Conservation (phyloP, 164 flowering plant species). For the Aristolochia californica region DNA sequence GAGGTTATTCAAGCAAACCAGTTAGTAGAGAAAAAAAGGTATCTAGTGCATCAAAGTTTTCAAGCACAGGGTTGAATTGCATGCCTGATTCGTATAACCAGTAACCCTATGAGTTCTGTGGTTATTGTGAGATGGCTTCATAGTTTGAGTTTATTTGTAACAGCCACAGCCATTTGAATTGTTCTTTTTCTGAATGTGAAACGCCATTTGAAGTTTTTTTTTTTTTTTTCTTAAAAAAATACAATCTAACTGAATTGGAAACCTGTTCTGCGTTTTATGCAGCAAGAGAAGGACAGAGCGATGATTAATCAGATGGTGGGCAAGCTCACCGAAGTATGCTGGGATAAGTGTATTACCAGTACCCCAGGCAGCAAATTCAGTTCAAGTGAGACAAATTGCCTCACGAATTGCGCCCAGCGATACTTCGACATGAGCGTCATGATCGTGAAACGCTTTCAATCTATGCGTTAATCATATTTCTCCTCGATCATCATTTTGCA, state of each 20-base stretch:
- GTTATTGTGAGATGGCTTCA: no score
- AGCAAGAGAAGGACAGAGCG: constrained; percentile 77
- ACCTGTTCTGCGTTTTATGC: constrained; percentile 10
- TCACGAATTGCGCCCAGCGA: constrained; percentile 77
- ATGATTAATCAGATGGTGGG: constrained; percentile 73
- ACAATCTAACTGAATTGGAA: background rate
- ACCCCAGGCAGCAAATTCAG: constrained; percentile 92
- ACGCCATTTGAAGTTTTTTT: background rate
- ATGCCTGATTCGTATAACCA: no score
- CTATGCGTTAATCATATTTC: constrained; percentile 26
- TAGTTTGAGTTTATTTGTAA: no score
- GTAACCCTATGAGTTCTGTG: no score
- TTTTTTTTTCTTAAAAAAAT: no score
- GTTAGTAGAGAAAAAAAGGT: no score
- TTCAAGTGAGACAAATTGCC: constrained; percentile 68
- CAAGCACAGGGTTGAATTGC: no score
- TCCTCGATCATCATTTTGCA: background rate
- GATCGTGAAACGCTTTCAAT: constrained; percentile 62
- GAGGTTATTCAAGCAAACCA: no score
- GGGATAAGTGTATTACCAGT: constrained; percentile 87
- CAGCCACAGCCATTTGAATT: no score
- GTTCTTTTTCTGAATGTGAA: no score
- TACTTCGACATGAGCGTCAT: constrained; percentile 62
- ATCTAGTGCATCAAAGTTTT: no score
- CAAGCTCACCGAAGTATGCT: constrained; percentile 66